Evolutionary conservation across 768 basidiomycete species (phyloP), one percentile per base, ranked within the genome.

Genomic region (Krasilnikovozyma curviuscula): DNA sequence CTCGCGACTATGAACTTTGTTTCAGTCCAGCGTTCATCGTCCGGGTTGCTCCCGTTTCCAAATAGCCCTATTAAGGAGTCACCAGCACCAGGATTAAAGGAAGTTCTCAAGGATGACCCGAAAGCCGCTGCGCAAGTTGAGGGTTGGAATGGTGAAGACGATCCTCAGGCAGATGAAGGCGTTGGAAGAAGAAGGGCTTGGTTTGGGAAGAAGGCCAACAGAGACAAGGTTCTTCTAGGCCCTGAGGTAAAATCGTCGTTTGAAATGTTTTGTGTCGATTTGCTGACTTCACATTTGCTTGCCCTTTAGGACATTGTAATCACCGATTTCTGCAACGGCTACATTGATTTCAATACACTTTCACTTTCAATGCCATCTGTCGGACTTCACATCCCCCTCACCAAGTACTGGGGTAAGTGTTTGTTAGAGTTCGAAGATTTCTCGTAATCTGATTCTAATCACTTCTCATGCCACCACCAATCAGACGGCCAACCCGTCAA

Each of bases 321-420:
- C 8, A 40, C 44, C 24, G 50, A 52, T 28, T 52, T 52, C 18
- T 39, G 27, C 7, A 44, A 52, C 33, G 50, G 45, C 16, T 52
- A 41, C 46, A n/a, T 52, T 12, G 50, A 52, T 30, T 52, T 52
- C 19, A 47, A 35, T 21, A 41, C 46, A n/a, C 29, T 52, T 5
- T 47, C 45, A 3, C 45, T 52, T 35, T 29, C 44, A 12, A 40
- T 52, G 7, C 50, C 50, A 5, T 34, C 50, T 0, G 34, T 52
- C 25, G 41, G 41, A 13, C 48, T 52, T 23, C 50, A 52, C 21
- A 37, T 52, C 27, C 31, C 46, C 18, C 40, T 52, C n/a, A 40
- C 42, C 30, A 46, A 47, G 39, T 52, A 52, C 46, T 52, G 50
- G 50, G 45, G 43, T 31, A 6, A 24, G 42, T 40, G 14, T 3